Base-by-base conservation (phyloP, 1,139 yeast genomes). In the Kluyveromyces sp. region DNA sequence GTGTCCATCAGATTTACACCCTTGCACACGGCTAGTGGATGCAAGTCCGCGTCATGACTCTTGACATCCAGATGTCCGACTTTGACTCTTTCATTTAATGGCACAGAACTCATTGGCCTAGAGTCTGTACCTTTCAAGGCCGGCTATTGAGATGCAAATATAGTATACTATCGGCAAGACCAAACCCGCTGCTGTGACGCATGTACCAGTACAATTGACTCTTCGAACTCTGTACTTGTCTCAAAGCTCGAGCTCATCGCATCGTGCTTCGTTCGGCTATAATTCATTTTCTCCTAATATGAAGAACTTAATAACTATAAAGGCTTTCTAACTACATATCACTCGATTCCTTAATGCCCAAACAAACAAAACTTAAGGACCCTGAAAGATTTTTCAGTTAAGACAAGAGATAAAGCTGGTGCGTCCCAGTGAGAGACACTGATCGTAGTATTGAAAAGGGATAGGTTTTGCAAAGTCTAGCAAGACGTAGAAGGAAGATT, bases 1-100 rank as follows among this genome's bases (percentile, higher is more conserved):
- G 66, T 61, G 22, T 66, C 64, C 7, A 44, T 39, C 25, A 58
- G 25, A 8, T 49, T 43, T 32, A 38, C 20, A 12, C 35, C 38
- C 28, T 33, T 43, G 37, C 38, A 39, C 16, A 15, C 20, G 31
- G 46, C 36, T 39, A 51, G 31, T 16, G 55, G 51, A 40, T 50
- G 51, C 18, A 28, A 38, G n/a, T 16, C 30, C 19, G 13, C 29
- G 3, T 26, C 33, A 6, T 6, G 9, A 6, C 26, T 6, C 26
- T 22, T 9, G 6, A 22, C 26, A 22, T 6, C 26, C 8, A 22
- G 8, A 22, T 22, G 26, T 22, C 26, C 26, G 26, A 6, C 9
- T 9, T 9, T 9, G 8, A 22, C 26, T 22, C 26, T 22, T 9
- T 22, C 9, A 22, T 22, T 6, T 9, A 22, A 22, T 6, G 26